Percentiles rank a stretch among this genome's conserved stretches.
Evolutionary conservation across 768 basidiomycete genomes (phyloP).

Genomic region (Daedaleopsis nitida): DNA sequence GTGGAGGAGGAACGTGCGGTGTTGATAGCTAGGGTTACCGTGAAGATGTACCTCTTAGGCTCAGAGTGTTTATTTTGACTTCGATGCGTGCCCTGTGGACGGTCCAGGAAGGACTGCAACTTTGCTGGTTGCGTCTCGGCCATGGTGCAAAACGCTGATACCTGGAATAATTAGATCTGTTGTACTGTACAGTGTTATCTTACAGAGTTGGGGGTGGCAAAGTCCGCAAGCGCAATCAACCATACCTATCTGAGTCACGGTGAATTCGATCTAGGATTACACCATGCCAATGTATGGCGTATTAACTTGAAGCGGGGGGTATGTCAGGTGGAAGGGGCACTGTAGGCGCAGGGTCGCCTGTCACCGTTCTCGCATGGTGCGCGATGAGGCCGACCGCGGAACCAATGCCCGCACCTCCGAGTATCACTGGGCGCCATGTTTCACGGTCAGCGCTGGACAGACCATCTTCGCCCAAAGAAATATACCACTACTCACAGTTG

Average conservation of each 20-base stretch:
- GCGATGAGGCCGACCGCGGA: slow-evolving; percentile 58
- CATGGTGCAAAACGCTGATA: background rate
- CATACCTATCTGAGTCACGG: no score
- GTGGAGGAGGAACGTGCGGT: no score
- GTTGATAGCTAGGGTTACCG: no score
- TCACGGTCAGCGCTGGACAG: background rate
- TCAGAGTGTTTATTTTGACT: no score
- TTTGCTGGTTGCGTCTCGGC: background rate
- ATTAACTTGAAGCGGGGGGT: slow-evolving; percentile 3
- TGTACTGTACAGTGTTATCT: background rate
- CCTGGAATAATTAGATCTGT: background rate
- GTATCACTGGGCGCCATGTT: slow-evolving; percentile 48
- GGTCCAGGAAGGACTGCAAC: background rate
- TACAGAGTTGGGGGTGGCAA: background rate
- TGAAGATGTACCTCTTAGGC: no score
- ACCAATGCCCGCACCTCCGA: slow-evolving; percentile 74
- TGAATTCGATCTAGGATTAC: no score
- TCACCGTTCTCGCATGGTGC: slow-evolving; percentile 55
- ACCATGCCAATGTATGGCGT: no score
- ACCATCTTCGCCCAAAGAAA: background rate
- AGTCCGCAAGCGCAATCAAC: background rate
- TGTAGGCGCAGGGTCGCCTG: slow-evolving; percentile 54
- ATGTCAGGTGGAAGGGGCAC: slow-evolving; percentile 36
- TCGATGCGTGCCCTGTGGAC: no score
- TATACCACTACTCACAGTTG: no score